These are phyloP conservation scores for Hortaea werneckii DNA, from an alignment of 2,329 filamentous ascomycete genomes.

Conservation along the genomic window DNA sequence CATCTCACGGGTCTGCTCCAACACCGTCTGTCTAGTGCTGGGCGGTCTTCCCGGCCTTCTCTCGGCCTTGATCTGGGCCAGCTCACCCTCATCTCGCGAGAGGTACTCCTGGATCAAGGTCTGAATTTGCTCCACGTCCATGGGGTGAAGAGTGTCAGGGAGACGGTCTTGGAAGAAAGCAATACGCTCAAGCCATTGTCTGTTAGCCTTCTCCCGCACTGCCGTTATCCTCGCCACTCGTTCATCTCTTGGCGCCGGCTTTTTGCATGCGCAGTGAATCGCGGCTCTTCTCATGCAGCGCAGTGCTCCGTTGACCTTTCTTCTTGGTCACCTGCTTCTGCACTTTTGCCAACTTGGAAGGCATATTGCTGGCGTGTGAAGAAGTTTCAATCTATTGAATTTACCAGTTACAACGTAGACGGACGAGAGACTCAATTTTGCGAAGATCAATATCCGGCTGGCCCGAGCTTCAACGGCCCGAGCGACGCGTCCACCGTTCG, in stretches of 20 bases:
- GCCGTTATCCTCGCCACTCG: conserved; percentile 63
- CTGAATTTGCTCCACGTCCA: conserved; percentile 50
- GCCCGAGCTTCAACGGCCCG: no score
- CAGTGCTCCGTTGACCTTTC: conserved; percentile 59
- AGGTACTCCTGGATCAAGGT: conserved; percentile 35
- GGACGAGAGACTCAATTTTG: background rate
- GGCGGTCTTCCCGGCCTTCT: conserved; percentile 71
- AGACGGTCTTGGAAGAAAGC: conserved; percentile 54
- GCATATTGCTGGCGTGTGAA: conserved; percentile 43
- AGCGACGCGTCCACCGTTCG: no score
- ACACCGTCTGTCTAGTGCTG: conserved; percentile 63
- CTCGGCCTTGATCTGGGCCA: conserved; percentile 53
- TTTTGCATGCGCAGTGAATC: conserved; percentile 73
- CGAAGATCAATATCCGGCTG: background rate
- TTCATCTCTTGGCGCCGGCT: conserved; percentile 71
- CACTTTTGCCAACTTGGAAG: conserved; percentile 65
- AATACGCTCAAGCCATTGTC: conserved; percentile 51
- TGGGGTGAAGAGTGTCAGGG: conserved; percentile 29
- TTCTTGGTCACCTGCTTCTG: conserved; percentile 90
- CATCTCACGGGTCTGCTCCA: conserved; percentile 58
- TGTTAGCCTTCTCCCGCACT: conserved; percentile 63
- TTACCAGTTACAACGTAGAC: background rate
- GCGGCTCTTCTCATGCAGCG: conserved; percentile 78
- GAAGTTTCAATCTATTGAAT: background rate
- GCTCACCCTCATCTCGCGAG: conserved; percentile 61